These are phyloP conservation scores for Fraxinus pennsylvanica DNA, from an alignment of 257 asterid species.

Conservation along the genomic window DNA sequence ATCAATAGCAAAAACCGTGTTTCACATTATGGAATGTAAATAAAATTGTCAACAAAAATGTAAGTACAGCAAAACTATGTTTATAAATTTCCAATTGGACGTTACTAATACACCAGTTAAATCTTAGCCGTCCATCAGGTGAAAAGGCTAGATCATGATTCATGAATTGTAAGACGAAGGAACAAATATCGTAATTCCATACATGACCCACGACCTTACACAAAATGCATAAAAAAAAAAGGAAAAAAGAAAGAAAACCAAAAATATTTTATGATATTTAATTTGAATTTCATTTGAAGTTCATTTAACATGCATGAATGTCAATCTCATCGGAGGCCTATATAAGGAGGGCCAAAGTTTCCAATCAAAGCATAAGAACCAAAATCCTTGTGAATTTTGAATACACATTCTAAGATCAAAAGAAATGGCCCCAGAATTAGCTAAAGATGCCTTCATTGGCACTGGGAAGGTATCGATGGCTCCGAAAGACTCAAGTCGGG, in stretches of 20 bases:
- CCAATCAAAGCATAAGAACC: slow-evolving; percentile 1
- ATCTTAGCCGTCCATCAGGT: not conserved
- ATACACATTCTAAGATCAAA: not conserved
- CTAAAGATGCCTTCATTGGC: not conserved
- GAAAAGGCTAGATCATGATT: not conserved
- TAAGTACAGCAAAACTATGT: no score
- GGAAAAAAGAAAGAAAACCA: not conserved
- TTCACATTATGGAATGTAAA: no score
- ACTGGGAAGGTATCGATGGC: not conserved
- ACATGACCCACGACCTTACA: not conserved
- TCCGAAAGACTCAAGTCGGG: slow-evolving; percentile 25
- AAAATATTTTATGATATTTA: not conserved
- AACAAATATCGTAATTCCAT: not conserved
- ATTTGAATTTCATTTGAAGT: not conserved
- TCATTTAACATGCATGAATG: not conserved
- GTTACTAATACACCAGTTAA: slow-evolving; percentile 6
- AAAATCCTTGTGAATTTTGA: not conserved
- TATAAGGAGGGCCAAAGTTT: not conserved
- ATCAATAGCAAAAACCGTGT: no score
- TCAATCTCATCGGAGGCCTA: not conserved
- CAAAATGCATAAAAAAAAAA: not conserved
- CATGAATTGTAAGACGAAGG: not conserved
- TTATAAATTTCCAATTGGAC: slow-evolving; percentile 26
- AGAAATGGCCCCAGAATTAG: slow-evolving; percentile 4
- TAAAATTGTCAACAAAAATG: no score